Conservation (phyloP, 352 stramenopile genomes). For the Phytophthora palmivora region DNA sequence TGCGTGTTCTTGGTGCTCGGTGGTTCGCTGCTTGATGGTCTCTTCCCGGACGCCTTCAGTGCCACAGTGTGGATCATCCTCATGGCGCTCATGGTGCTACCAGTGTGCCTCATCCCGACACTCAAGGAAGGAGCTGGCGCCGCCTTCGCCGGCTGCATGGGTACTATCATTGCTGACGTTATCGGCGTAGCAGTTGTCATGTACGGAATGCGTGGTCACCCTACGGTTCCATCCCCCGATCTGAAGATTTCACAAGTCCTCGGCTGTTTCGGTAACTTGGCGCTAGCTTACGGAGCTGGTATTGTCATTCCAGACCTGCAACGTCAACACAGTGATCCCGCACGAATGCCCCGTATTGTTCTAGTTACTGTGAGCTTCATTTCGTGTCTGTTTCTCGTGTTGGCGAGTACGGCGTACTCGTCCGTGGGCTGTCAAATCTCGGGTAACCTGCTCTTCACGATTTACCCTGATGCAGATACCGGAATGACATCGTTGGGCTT, state of each 20-base stretch:
- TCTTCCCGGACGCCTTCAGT: too few relatives aligned
- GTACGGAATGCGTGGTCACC: conserved; percentile 44
- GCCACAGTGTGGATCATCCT: conserved; percentile 55
- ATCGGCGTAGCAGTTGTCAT: conserved; percentile 49
- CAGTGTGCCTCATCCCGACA: conserved; percentile 53
- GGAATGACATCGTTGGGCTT: conserved; percentile 51
- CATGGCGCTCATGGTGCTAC: conserved; percentile 53
- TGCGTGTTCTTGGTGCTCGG: conserved; percentile 58
- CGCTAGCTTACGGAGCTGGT: conserved; percentile 58
- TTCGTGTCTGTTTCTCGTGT: conserved; percentile 46
- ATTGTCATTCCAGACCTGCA: conserved; percentile 65
- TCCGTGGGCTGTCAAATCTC: conserved; percentile 59
- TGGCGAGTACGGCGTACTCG: conserved; percentile 45
- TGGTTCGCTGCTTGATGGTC: conserved; percentile 44
- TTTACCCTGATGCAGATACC: conserved; percentile 31
- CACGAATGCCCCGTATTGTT: conserved; percentile 57
- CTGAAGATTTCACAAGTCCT: conserved; percentile 49
- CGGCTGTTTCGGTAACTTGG: conserved; percentile 59
- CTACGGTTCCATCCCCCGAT: conserved; percentile 36
- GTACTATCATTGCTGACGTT: conserved; percentile 56
- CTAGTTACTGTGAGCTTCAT: conserved; percentile 45
- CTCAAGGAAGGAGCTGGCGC: too few relatives aligned
- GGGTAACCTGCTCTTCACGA: conserved; percentile 63
- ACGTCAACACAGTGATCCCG: conserved; percentile 55
- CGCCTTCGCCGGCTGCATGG: conserved; percentile 50